Evolutionary conservation across 352 stramenopile species (phyloP), one percentile per base, ranked within the genome.

Genomic region (Globisporangium camurandrum): DNA sequence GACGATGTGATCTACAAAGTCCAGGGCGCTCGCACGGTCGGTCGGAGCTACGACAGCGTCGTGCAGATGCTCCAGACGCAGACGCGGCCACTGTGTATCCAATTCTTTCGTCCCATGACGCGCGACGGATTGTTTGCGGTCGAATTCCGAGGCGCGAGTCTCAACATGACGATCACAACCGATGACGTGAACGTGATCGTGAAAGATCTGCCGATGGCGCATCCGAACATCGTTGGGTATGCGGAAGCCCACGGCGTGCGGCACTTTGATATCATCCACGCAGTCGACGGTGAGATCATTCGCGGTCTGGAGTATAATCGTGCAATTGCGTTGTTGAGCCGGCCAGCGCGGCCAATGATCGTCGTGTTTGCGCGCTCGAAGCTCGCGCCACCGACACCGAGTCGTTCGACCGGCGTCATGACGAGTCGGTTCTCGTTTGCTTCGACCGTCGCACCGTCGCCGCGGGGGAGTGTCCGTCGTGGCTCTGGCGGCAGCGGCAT

Each of bases 1-100:
- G 66, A 76, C 45, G 81, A 93, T 55, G 75, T 93, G 52, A 88
- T 93, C 56, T 90, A 93, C 71, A 93, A 93, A 54, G 81, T 93
- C 24, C 76, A 88, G 42, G 81, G 81, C 9, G 67, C 77, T 14
- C 64, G 81, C 34, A 88, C 81, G 1, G 71, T 90, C 26, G 81
- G 79, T 6, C 71, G 79, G 37, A 86, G 67, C 61, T 93, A 90
- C 58, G 81, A 93, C 47, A 80, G 70, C 12, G 74, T 90, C 39
- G 78, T 93, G 38, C 79, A 93, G 56, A 93, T 93, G 81, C 74
- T 93, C 14, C 78, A 93, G 65, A 87, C 71, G 9, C 76, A 72
- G n/a, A 74, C 74, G 11, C 74, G 81, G 1, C 81, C 81, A 26
- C 59, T 93, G 1, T 58, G 67, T 33, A 86, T 93, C 55, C 78